Evolutionary conservation across 768 basidiomycete genomes (phyloP).

Genomic region (Arthromyces matolae): DNA sequence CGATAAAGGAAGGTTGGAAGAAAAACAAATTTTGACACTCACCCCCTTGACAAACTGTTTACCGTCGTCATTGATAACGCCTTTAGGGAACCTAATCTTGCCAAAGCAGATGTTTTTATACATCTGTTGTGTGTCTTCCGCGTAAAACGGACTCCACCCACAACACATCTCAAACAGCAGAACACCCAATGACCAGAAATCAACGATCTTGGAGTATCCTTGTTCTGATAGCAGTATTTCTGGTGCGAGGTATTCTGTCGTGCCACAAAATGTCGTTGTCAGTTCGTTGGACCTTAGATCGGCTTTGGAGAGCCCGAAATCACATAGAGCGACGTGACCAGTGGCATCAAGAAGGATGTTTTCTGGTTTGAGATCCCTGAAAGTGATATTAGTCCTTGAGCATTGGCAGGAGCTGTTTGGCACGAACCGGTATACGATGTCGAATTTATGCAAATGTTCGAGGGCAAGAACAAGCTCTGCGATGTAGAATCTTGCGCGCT

Average conservation of each 20-base stretch:
- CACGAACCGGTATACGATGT: constrained; percentile 87
- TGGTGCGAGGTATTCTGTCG: constrained; percentile 97
- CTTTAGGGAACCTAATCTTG: constrained; percentile 96
- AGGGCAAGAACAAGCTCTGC: constrained; percentile 93
- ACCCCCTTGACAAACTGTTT: constrained; percentile 99
- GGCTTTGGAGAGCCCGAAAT: constrained; percentile 97
- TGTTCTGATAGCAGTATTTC: constrained; percentile 98
- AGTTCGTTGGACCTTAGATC: constrained; percentile 90
- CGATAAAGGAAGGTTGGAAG: constrained; percentile 4
- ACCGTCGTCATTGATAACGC: constrained; percentile 94
- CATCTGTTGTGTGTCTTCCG: constrained; percentile 99
- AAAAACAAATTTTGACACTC: constrained; percentile 31
- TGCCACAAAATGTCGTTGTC: constrained; percentile 99
- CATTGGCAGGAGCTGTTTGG: constrained; percentile 7
- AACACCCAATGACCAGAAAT: constrained; percentile 97
- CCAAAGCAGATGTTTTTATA: constrained; percentile 99
- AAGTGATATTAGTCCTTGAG: constrained; percentile 1
- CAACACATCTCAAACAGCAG: constrained; percentile 99
- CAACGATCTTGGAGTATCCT: constrained; percentile 97
- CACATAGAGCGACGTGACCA: constrained; percentile 96
- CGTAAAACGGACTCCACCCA: constrained; percentile 99
- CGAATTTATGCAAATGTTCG: constrained; percentile 96
- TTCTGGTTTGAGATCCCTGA: constrained; percentile 93
- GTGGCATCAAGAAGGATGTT: constrained; percentile 98
- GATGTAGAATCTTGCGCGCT: constrained; percentile 93